Evolutionary conservation across 2,329 filamentous ascomycete genomes (phyloP), one percentile per base, ranked within the genome.

Genomic region (Tetracladium maxilliforme): DNA sequence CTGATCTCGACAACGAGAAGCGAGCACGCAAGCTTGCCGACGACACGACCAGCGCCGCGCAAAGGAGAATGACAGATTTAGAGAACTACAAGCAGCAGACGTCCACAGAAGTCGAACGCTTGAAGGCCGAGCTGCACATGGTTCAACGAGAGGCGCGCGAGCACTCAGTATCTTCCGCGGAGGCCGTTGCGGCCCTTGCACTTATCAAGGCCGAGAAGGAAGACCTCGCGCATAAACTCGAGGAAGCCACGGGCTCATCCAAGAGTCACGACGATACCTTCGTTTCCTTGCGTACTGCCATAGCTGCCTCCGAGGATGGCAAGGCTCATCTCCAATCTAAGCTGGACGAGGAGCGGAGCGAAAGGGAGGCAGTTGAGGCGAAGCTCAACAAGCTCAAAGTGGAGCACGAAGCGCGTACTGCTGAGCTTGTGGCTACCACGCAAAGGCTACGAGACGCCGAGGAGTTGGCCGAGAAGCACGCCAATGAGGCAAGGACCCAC

Each of bases 141-240:
- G 63, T 70, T 3, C 79, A 93, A 44, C 77, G 73, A 16, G 68
- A 77, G 29, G 72, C 79, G 13, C 68, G 90, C 30, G 82, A 95
- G 38, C 78, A 92, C 36, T 70, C 81, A 0, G 69, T 84, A n/a
- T 59, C 70, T 15, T 71, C 74, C 19, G 65, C 81, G 0, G 83
- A 94, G 46, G 76, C 86, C 2, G 61, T 79, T 28, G 70, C 83
- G 2, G 63, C 77, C 19, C 57, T 80, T 21, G 73, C 82, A 37
- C 56, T 93, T 30, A 56, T 93, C n/a, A 64, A 65, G 27, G 66
- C 92, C n/a, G 87, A 95, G 45, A 92, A 90, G 48, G 68, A 76
- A 4, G 82, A 92, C 34, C 49, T 93, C 10, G 62, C 67, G 26
- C 56, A 58, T 17, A 79, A 74, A 43, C 70, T 82, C 28, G 63